Evolutionary conservation across 139 green algal genomes (phyloP).

Genomic region (Eudorina sp.): DNA sequence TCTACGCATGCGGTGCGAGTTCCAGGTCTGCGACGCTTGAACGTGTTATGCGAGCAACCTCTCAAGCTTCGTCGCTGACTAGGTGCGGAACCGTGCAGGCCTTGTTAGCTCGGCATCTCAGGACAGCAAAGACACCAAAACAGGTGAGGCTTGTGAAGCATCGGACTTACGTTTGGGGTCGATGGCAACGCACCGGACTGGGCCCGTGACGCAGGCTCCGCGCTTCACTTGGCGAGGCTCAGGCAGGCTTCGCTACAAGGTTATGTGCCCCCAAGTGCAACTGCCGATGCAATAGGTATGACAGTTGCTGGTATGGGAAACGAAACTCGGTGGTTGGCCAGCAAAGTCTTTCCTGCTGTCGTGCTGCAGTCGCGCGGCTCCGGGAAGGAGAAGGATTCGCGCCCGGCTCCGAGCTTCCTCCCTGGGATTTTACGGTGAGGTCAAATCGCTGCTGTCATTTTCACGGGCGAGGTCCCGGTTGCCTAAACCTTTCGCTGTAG

Average conservation of each 20-base stretch:
- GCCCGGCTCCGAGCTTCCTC: slow-evolving; percentile 6
- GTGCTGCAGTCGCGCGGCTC: slow-evolving; percentile 37
- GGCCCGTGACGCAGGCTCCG: neutral
- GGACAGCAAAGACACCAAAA: slow-evolving; percentile 20
- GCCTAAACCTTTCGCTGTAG: slow-evolving; percentile 28
- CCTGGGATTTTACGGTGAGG: slow-evolving; percentile 32
- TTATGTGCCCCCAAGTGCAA: slow-evolving; percentile 27
- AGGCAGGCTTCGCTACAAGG: slow-evolving; percentile 27
- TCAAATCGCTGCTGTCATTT: neutral
- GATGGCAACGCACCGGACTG: slow-evolving; percentile 8
- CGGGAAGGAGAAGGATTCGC: slow-evolving; percentile 41
- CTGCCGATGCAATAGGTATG: slow-evolving; percentile 29
- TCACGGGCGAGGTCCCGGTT: neutral
- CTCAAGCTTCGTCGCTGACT: slow-evolving; percentile 23
- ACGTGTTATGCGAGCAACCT: neutral
- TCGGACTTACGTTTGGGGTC: neutral
- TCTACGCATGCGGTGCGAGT: neutral
- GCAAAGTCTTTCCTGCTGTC: slow-evolving; percentile 14
- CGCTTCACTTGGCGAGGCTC: slow-evolving; percentile 9
- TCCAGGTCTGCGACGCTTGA: neutral
- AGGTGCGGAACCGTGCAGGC: neutral
- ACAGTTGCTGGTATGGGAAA: neutral
- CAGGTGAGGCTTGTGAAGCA: neutral
- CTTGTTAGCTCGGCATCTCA: neutral
- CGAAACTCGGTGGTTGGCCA: neutral